Conservation (phyloP, 371 early-diverging fungal species). For the Rhizomucor miehei region DNA sequence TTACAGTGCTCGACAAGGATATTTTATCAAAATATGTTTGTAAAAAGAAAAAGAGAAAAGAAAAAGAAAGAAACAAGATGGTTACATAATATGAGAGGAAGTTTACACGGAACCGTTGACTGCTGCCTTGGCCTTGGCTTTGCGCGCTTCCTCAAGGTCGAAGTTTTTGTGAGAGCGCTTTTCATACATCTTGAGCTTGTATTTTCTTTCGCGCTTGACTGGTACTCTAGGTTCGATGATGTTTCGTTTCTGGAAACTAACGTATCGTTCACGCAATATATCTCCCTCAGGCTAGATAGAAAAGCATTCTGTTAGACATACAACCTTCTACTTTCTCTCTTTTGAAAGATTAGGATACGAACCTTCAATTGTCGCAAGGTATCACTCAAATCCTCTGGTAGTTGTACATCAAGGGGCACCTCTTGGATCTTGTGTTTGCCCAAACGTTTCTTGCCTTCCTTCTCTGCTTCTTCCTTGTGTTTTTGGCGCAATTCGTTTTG, state of each 20-base stretch:
- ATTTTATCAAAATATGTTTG: too few species aligned
- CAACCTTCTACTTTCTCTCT: slow-evolving; percentile 2
- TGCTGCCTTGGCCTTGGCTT: too few species aligned
- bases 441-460: slow-evolving; percentile 47
- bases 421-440: slow-evolving; percentile 47
- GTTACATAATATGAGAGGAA: too few species aligned
- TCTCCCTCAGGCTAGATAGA: slow-evolving; percentile 83
- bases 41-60: too few species aligned
- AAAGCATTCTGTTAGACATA: not conserved
- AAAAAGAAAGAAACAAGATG: too few species aligned
- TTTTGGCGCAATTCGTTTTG: slow-evolving; percentile 42
- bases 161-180: slow-evolving; percentile 51
- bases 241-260: slow-evolving; percentile 80
- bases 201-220: slow-evolving; percentile 36
- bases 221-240: slow-evolving; percentile 82
- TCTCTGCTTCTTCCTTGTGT: slow-evolving; percentile 35
- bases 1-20: too few species aligned
- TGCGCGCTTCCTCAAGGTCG: slow-evolving; percentile 9
- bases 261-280: slow-evolving; percentile 77
- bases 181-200: slow-evolving; percentile 56
- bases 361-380: slow-evolving; percentile 58
- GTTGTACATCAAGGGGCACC: slow-evolving; percentile 51
- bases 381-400: slow-evolving; percentile 59
- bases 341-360: not conserved
- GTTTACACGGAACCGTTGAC: too few species aligned